Evolutionary conservation across 176 grass and related monocot species (phyloP).

Genomic region (Eleusine coracana): DNA sequence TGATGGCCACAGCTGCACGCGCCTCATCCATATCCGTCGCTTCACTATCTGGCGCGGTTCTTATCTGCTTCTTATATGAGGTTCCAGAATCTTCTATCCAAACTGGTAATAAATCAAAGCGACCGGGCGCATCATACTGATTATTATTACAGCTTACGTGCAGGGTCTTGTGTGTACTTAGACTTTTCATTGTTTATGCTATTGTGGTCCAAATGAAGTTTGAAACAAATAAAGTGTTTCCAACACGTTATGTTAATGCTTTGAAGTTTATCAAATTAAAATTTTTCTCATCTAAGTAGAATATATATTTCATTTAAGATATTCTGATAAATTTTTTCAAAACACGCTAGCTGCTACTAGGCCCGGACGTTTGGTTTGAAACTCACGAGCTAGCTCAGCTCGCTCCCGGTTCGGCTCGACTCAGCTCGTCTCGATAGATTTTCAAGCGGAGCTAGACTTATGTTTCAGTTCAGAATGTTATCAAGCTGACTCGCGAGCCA

Average conservation of each 20-base stretch:
- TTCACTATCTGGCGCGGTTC: background rate
- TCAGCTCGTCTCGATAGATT: no score
- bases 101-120: background rate
- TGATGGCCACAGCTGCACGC: background rate
- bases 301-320: no score
- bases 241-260: background rate
- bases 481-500: no score
- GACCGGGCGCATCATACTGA: background rate
- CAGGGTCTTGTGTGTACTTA: background rate
- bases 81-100: constrained; percentile 9
- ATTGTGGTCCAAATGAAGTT: background rate
- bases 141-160: background rate
- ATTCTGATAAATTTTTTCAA: no score
- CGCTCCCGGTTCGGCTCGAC: no score
- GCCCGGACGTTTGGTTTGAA: no score
- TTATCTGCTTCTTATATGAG: background rate
- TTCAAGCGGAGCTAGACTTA: no score
- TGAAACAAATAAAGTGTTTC: background rate
- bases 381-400: no score
- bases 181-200: background rate
- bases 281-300: no score
- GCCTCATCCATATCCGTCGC: background rate
- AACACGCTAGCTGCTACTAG: no score
- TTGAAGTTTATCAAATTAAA: background rate
- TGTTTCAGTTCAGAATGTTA: no score